Base-by-base conservation (phyloP, 257 asterid species). In the Solanum ossicruentum region DNA sequence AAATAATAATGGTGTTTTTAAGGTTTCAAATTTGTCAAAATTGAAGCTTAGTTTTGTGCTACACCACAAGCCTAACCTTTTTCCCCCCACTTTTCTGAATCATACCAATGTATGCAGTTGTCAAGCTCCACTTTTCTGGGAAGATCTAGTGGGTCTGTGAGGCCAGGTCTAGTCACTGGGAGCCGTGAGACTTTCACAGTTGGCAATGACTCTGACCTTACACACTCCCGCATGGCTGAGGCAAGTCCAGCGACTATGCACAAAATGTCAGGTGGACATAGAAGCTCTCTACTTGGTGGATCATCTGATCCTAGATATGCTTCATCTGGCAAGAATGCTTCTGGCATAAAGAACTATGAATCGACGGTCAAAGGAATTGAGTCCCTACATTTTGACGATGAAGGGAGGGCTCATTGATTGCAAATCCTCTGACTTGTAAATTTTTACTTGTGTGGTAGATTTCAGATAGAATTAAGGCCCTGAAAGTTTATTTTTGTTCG, bases 121-220 rank as follows among this genome's bases (percentile, higher is more conserved):
- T 93, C 99, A 26, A 90, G 92, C 90, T 93, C 98, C 84, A 91
- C 88, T 28, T 88, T 92, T 91, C 72, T 93, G 60, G 98, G 98
- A 89, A 92, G 95, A 90, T 92, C 98, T 56, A 90, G 93, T 55
- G 99, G 99, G 78, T 88, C 98, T 63, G 69, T 88, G 81, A 92
- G 97, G 90, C 93, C 94, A 49, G 93, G 90, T 88, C 89, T 91
- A 81, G 91, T 89, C 72, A 90, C 98, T 16, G 94, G 94, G 86
- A 90, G 93, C 89, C 95, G 91, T 12, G 95, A 93, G 61, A 85
- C 95, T 21, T 89, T 90, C 73, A 85, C 91, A 52, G 54, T 89
- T 86, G 95, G 92, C 26, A 92, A 92, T 83, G 95, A 93, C 43
- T 92, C 97, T 12, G 99, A 93, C 82, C 96, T 92, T 60, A 83